Evolutionary conservation across 345 rosid species (phyloP).

Genomic region (Brassica incana): DNA sequence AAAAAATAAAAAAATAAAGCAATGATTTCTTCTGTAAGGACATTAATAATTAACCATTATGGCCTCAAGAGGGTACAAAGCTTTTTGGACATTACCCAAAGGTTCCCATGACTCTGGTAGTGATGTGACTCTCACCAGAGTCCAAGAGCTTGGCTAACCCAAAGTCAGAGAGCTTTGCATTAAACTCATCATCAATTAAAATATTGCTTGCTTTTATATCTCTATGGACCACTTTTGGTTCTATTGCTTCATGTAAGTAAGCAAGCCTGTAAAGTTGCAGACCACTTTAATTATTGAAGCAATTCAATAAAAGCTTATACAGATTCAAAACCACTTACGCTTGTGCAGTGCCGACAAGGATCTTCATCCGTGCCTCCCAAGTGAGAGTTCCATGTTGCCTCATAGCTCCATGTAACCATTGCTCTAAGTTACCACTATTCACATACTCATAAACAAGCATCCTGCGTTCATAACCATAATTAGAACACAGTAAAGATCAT

Average conservation of each 20-base stretch:
- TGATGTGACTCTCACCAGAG: conserved; percentile 88
- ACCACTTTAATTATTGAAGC: not conserved
- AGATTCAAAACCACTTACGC: conserved; percentile 62
- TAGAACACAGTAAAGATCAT: not conserved
- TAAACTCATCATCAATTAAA: conserved; percentile 79
- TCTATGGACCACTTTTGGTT: conserved; percentile 93
- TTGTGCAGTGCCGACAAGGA: conserved; percentile 71
- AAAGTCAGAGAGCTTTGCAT: conserved; percentile 94
- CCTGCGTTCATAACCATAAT: conserved; percentile 41
- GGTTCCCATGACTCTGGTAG: conserved; percentile 98
- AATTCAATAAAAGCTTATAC: conserved; percentile 9
- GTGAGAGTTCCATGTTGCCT: conserved; percentile 58
- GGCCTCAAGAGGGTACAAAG: conserved; percentile 3
- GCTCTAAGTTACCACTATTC: conserved; percentile 83
- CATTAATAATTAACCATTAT: conserved; percentile 20
- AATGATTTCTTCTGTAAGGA: conserved; percentile 20
- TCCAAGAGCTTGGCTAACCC: conserved; percentile 94
- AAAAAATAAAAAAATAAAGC: conserved; percentile 6
- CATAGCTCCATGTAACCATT: conserved; percentile 82
- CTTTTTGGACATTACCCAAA: conserved; percentile 67
- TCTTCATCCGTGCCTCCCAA: conserved; percentile 90
- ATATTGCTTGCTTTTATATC: conserved; percentile 98
- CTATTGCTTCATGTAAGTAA: conserved; percentile 96
- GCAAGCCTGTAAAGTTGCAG: conserved; percentile 66
- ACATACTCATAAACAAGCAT: conserved; percentile 89